Evolutionary conservation across 2,329 filamentous ascomycete species (phyloP), one percentile per base, ranked within the genome.

Genomic region (Chalara sp.): DNA sequence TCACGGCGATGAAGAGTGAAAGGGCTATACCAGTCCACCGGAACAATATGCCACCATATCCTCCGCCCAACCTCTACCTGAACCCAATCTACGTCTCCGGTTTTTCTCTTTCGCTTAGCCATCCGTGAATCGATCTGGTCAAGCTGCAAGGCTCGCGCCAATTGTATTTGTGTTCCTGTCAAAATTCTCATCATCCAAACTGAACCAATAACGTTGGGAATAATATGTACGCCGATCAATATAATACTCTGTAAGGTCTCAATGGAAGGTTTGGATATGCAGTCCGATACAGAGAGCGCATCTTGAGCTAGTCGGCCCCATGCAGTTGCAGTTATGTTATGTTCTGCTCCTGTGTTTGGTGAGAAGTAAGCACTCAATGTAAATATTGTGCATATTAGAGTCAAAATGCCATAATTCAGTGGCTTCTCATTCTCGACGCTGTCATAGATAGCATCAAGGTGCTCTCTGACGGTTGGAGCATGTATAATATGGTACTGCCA

Each of bases 1-100:
- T 11, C 29, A 21, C 3, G 12, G 29, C 28, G 11, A 5, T n/a
- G 32, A 2, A 1, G 11, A 35, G n/a, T 21, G 39, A 6, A 47
- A 39, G 35, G 13, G 35, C 35, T 58, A 46, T 57, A 66, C 68
- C 68, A 71, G 48, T 71, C 69, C 37, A 63, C 64, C 7, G 63
- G 57, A 28, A 60, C 63, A 6, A 71, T 51, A 57, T 72, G 69
- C 69, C 69, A 71, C 69, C 68, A 71, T 3, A 70, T 55, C n/a
- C 69, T 64, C 32, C 70, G 54, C 30, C 64, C 63, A 3, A 67
- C 62, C 45, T 72, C 70, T 6, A 64, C 56, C n/a, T 58, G 55
- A 6, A 67, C 53, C 12, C 62, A 57, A 32, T 63, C 53, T 12
- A 60, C 51, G 7, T 52, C 12, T 10, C 46, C 50, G 46, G 44